These are phyloP conservation scores for Mimosa pudica DNA, from an alignment of 306 rosid genomes.

Conservation along the genomic window DNA sequence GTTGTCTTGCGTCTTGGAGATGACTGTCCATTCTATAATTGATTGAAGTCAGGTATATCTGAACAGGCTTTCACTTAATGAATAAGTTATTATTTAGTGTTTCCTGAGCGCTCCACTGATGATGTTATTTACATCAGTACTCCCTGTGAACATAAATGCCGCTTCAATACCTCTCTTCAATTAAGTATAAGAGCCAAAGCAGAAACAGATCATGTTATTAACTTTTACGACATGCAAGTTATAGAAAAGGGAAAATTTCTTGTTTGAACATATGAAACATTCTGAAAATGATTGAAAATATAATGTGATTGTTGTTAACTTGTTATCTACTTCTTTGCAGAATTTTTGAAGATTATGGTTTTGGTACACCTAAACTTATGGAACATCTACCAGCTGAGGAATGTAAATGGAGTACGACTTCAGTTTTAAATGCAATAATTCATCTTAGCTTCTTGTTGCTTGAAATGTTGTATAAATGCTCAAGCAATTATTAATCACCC, in stretches of 20 bases:
- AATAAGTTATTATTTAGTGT: neutral
- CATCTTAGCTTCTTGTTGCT: constrained; percentile 58
- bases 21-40: neutral
- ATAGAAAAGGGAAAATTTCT: neutral
- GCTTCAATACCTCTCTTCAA: neutral
- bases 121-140: neutral
- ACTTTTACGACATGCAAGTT: neutral
- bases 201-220: neutral
- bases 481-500: constrained; percentile 55
- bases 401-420: constrained; percentile 66
- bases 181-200: neutral
- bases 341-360: constrained; percentile 60
- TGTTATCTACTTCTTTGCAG: constrained; percentile 33
- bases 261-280: neutral
- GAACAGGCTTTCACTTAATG: neutral
- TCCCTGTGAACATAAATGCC: neutral
- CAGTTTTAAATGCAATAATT: constrained; percentile 58
- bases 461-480: constrained; percentile 64
- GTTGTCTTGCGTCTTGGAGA: neutral
- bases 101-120: neutral
- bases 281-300: neutral
- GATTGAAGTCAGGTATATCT: neutral
- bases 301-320: neutral
- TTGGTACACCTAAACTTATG: constrained; percentile 51
- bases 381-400: constrained; percentile 63